phyloP scores from a whole-genome alignment of 768 basidiomycete species.

The Mycena kentingensis region DNA sequence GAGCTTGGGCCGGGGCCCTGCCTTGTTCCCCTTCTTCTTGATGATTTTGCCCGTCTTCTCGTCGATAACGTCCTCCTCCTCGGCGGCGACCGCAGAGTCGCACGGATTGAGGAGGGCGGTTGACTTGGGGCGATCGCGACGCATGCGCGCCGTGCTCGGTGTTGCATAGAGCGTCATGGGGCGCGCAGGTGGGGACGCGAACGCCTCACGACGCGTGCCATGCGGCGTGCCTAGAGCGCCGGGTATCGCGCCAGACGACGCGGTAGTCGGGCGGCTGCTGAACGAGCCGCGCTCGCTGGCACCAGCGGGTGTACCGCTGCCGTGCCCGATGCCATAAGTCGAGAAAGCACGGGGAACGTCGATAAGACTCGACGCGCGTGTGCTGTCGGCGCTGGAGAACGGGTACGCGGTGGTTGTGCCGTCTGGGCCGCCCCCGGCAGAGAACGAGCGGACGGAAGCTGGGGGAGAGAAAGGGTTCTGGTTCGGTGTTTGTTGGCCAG shows the following conservation, averaged over 20 bases:
- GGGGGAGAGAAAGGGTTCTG: constrained; percentile 57
- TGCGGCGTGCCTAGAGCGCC: constrained; percentile 39
- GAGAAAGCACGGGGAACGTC: constrained; percentile 15
- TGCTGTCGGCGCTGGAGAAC: constrained; percentile 12
- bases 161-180: constrained; percentile 57
- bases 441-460: constrained; percentile 47
- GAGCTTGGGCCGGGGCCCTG: constrained; percentile 19
- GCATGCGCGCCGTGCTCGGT: constrained; percentile 38
- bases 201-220: constrained; percentile 52
- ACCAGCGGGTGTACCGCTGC: neutral
- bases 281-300: neutral
- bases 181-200: constrained; percentile 59
- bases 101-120: constrained; percentile 42
- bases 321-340: constrained; percentile 5
- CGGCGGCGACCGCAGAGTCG: neutral
- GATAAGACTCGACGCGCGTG: constrained; percentile 16
- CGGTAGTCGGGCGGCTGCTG: constrained; percentile 35
- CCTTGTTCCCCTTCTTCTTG: neutral
- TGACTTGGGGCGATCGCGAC: constrained; percentile 47
- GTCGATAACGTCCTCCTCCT: constrained; percentile 1
- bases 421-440: constrained; percentile 26
- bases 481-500: constrained; percentile 5
- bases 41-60: constrained; percentile 1
- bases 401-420: constrained; percentile 27
- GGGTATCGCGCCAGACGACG: constrained; percentile 26